Conservation (phyloP, 805 yeast genomes). For the Starmerella floricola region DNA sequence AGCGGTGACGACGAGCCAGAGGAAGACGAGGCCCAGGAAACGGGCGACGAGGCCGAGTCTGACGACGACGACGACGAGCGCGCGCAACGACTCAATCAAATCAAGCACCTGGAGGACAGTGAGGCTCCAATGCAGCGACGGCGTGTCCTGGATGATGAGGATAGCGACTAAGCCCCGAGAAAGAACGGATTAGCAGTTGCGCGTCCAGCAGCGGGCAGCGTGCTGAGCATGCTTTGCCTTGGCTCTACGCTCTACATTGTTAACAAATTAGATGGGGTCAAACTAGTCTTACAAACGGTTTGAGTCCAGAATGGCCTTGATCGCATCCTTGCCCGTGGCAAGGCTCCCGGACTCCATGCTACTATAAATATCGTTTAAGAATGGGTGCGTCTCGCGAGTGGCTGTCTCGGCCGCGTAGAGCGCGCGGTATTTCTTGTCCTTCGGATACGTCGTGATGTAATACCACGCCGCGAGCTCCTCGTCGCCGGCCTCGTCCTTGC, state of each 20-base stretch:
- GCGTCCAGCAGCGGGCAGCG: too few relatives aligned
- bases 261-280: too few relatives aligned
- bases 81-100: conserved; percentile 12
- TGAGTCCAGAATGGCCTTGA: conserved; percentile 26
- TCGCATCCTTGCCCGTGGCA: conserved; percentile 43
- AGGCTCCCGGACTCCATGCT: conserved; percentile 43
- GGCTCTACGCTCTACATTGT: not conserved
- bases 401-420: conserved; percentile 46
- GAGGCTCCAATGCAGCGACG: conserved; percentile 7
- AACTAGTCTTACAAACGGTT: not conserved
- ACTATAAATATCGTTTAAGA: conserved; percentile 42
- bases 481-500: conserved; percentile 33
- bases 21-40: conserved; percentile 12
- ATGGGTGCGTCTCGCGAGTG: conserved; percentile 31
- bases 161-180: conserved; percentile 12
- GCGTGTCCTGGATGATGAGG: conserved; percentile 20
- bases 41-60: conserved; percentile 14
- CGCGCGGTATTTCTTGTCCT: conserved; percentile 64
- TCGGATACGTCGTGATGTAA: conserved; percentile 68
- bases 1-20: conserved; percentile 16
- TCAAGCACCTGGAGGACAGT: conserved; percentile 8
- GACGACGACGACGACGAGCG: conserved; percentile 19
- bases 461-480: conserved; percentile 42
- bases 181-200: too few relatives aligned
- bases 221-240: too few relatives aligned